Percentiles rank a stretch among this genome's conserved stretches.
phyloP scores from a whole-genome alignment of 23 red algal genomes.

The Agarophyton chilense region DNA sequence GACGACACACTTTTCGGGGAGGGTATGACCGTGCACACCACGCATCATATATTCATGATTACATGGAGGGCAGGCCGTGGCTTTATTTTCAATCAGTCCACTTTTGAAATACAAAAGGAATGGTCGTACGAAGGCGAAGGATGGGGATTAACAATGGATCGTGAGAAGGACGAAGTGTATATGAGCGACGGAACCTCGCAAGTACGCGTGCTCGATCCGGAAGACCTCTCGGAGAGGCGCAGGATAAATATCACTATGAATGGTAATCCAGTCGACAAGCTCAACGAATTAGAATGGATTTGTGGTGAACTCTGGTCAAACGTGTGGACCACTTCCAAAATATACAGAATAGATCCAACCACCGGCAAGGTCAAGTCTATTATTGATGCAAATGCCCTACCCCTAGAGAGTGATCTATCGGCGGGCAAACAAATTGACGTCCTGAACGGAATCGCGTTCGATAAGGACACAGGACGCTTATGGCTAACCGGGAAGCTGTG shows the following conservation, averaged over 20 bases:
- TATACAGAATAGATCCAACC: conserved; percentile 67
- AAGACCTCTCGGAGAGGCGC: conserved; percentile 46
- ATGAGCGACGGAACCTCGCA: conserved; percentile 77
- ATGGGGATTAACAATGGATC: conserved; percentile 76
- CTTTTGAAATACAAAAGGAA: conserved; percentile 62
- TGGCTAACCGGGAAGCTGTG: conserved; percentile 84
- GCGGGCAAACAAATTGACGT: conserved; percentile 9
- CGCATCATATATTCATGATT: conserved; percentile 69
- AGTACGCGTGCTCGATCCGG: conserved; percentile 57
- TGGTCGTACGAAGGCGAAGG: conserved; percentile 83
- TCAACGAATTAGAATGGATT: conserved; percentile 80
- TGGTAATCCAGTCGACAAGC: conserved; percentile 15
- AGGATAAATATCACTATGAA: conserved; percentile 47
- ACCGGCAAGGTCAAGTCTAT: conserved; percentile 56
- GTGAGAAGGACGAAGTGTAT: conserved; percentile 60
- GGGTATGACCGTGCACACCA: conserved; percentile 63
- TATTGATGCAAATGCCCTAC: conserved; percentile 45
- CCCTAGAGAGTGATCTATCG: background rate
- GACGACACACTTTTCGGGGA: conserved; percentile 66
- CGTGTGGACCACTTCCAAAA: conserved; percentile 62
- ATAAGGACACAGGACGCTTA: conserved; percentile 47
- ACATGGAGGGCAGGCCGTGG: conserved; percentile 75
- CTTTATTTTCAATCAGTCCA: conserved; percentile 69
- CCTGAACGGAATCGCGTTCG: conserved; percentile 76
- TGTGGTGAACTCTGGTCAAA: conserved; percentile 74